Evolutionary conservation across 2,329 filamentous ascomycete genomes (phyloP).

Genomic region (Penicillium occitanis): DNA sequence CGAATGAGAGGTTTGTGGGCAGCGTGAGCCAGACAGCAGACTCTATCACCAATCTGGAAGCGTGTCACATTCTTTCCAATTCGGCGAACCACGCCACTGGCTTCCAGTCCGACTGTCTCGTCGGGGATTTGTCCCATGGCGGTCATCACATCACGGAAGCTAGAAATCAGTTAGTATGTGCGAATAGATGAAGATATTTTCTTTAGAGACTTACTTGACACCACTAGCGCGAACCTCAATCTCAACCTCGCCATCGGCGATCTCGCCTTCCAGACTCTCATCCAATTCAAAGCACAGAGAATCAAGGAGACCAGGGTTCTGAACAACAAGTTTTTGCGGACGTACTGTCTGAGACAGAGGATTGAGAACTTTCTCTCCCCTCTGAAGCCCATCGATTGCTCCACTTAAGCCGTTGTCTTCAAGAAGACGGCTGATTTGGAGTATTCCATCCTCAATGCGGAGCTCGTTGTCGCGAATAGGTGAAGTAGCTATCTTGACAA

Average conservation of each 20-base stretch:
- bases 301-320: slow-evolving; percentile 7
- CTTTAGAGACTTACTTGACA: background rate
- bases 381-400: background rate
- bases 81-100: background rate
- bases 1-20: background rate
- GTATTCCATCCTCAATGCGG: background rate
- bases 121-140: background rate
- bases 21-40: background rate
- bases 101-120: background rate
- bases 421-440: background rate
- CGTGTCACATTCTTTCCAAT: background rate
- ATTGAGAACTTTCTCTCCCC: background rate
- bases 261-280: background rate
- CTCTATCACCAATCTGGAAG: background rate
- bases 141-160: background rate
- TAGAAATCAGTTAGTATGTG: background rate
- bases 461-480: background rate
- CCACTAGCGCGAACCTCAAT: slow-evolving; percentile 10
- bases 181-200: background rate
- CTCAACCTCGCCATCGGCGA: background rate
- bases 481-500: background rate
- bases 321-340: background rate
- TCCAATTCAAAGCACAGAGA: slow-evolving; percentile 13
- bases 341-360: background rate
- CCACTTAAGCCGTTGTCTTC: background rate